Percentiles rank a stretch among this genome's conserved stretches.
Evolutionary conservation across 2,329 filamentous ascomycete species (phyloP).

Genomic region (Aspergillus fructus): DNA sequence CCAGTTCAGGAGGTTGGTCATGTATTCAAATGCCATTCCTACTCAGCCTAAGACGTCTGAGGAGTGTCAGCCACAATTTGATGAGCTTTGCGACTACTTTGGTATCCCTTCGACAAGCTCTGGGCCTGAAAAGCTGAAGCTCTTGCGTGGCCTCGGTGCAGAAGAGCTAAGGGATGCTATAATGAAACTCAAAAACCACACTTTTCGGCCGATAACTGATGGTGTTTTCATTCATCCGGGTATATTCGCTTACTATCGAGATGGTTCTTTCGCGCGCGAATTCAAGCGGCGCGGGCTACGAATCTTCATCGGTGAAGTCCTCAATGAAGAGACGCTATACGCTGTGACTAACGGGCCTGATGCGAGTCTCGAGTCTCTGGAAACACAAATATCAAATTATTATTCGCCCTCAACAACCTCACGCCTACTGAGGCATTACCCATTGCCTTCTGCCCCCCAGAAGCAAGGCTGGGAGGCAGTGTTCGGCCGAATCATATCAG

Average conservation of each 20-base stretch:
- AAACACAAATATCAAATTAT: slow-evolving; percentile 44
- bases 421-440: slow-evolving; percentile 37
- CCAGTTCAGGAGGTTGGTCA: slow-evolving; percentile 40
- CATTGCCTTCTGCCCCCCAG: slow-evolving; percentile 28
- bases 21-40: slow-evolving; percentile 49
- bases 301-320: slow-evolving; percentile 46
- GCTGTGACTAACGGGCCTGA: slow-evolving; percentile 40
- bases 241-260: slow-evolving; percentile 41
- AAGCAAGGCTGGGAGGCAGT: slow-evolving; percentile 36
- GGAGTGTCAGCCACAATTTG: slow-evolving; percentile 43
- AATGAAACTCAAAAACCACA: slow-evolving; percentile 45
- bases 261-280: slow-evolving; percentile 37
- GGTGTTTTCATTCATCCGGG: slow-evolving; percentile 40
- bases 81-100: slow-evolving; percentile 43
- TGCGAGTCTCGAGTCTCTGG: slow-evolving; percentile 33
- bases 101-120: slow-evolving; percentile 23
- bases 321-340: slow-evolving; percentile 48
- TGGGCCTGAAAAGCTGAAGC: slow-evolving; percentile 30
- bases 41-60: slow-evolving; percentile 43
- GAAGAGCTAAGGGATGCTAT: slow-evolving; percentile 36
- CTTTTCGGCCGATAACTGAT: slow-evolving; percentile 48
- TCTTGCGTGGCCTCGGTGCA: slow-evolving; percentile 32
- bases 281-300: slow-evolving; percentile 37
- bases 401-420: slow-evolving; percentile 42
- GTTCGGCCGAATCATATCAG: slow-evolving; percentile 41